phyloP scores from a whole-genome alignment of 1,284 basidiomycete species.

The Cutaneotrichosporon cyanovorans region DNA sequence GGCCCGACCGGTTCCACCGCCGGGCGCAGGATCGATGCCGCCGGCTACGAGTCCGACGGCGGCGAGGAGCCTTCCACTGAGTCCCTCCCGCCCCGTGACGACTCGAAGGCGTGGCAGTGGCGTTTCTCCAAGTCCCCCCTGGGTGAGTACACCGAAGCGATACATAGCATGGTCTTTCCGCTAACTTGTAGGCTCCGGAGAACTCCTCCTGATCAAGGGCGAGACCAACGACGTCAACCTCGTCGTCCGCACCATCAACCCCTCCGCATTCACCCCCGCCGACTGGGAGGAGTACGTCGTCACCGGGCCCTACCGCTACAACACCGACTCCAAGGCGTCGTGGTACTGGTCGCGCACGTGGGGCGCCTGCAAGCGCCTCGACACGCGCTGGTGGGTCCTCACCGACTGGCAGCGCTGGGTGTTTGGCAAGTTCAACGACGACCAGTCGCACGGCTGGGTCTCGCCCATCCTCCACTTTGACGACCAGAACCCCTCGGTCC shows the following conservation, averaged over 20 bases:
- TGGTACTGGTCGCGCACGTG: conserved; percentile 47
- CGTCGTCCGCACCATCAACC: conserved; percentile 46
- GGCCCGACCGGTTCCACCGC: conserved; percentile 23
- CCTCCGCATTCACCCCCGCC: conserved; percentile 37
- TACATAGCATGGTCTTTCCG: not conserved
- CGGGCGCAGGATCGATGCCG: conserved; percentile 26
- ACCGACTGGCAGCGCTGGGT: conserved; percentile 47
- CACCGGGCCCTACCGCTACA: conserved; percentile 44
- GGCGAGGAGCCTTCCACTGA: conserved; percentile 32
- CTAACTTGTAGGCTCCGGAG: conserved; percentile 37
- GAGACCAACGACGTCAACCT: conserved; percentile 35
- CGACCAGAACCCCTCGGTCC: conserved; percentile 32
- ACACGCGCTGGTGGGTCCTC: conserved; percentile 42
- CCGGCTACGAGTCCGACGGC: conserved; percentile 44
- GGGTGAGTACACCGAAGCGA: conserved; percentile 27
- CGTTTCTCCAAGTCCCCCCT: conserved; percentile 46
- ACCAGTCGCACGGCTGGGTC: conserved; percentile 36
- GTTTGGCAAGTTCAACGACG: conserved; percentile 45
- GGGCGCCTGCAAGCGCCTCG: conserved; percentile 40
- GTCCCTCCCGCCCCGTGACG: conserved; percentile 18
- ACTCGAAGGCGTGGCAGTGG: conserved; percentile 38
- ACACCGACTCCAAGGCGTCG: conserved; percentile 45
- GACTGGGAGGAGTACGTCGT: conserved; percentile 47
- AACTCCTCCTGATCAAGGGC: conserved; percentile 42
- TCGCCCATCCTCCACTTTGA: conserved; percentile 32